Conservation (phyloP, 768 basidiomycete genomes). For the Tylopilus intermedius region DNA sequence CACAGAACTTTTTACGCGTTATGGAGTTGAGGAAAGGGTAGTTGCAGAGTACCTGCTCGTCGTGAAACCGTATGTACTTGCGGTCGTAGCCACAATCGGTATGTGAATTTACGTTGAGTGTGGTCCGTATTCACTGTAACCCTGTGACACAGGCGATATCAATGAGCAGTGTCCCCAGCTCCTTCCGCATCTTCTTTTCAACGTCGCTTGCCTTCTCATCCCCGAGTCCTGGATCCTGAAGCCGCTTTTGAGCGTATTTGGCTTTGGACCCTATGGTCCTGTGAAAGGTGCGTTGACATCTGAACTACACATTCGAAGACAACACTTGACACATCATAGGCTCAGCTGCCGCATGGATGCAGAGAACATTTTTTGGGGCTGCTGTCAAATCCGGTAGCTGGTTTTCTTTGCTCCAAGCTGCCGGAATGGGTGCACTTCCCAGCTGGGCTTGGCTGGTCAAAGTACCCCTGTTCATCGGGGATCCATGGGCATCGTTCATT, state of each 20-base stretch:
- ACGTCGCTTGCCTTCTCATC: constrained; percentile 5
- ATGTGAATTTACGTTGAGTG: no score
- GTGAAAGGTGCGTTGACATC: constrained; percentile 6
- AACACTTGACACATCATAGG: neutral
- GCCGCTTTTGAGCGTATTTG: constrained; percentile 11
- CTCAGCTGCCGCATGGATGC: constrained; percentile 10
- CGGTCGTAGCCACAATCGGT: no score
- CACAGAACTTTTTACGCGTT: no score
- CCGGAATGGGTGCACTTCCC: constrained; percentile 5
- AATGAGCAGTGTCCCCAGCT: constrained; percentile 11
- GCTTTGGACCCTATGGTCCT: constrained; percentile 15
- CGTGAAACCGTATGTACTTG: no score
- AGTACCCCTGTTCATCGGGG: no score
- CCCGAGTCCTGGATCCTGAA: constrained; percentile 13
- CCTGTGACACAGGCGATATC: constrained; percentile 7
- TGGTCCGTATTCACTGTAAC: neutral
- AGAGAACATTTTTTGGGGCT: constrained; percentile 3
- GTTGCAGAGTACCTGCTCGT: no score
- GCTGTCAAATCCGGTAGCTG: constrained; percentile 4
- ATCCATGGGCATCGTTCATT: no score
- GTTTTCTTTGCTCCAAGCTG: constrained; percentile 14
- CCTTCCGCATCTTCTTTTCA: neutral
- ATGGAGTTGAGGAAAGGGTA: no score
- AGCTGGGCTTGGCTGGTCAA: neutral
- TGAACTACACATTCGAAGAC: no score